Conservation (phyloP, 441 rosid genomes). For the Adansonia madagascariensis region DNA sequence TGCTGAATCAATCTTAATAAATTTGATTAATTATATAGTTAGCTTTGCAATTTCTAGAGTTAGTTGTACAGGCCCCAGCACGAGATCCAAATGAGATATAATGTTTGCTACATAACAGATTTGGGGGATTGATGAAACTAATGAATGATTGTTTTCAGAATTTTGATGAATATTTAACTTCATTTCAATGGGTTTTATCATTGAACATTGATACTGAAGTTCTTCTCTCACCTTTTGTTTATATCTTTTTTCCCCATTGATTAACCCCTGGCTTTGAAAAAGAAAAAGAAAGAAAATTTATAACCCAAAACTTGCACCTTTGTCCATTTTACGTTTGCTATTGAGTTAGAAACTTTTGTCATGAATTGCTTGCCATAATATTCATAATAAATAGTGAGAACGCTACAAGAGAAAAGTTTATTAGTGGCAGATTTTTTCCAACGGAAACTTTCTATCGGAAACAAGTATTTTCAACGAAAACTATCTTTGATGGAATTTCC, state of each 20-base stretch:
- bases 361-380: background rate
- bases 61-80: background rate
- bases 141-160: background rate
- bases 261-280: background rate
- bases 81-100: background rate
- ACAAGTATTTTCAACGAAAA: too few species aligned
- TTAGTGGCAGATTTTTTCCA: too few species aligned
- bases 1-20: background rate
- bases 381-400: background rate
- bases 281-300: background rate
- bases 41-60: background rate
- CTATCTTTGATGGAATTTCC: too few species aligned
- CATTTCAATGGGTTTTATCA: background rate
- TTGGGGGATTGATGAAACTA: constrained; percentile 6
- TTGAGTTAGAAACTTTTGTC: background rate
- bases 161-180: background rate
- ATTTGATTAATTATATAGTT: background rate
- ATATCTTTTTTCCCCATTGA: too few species aligned
- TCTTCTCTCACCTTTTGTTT: background rate
- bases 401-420: too few species aligned
- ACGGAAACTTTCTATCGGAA: too few species aligned
- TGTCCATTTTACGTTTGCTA: background rate
- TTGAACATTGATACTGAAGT: background rate
- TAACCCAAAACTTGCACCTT: background rate
- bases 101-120: background rate